Base-by-base conservation (phyloP, 2,329 filamentous ascomycete species). In the Ophiostoma angusticollis region DNA sequence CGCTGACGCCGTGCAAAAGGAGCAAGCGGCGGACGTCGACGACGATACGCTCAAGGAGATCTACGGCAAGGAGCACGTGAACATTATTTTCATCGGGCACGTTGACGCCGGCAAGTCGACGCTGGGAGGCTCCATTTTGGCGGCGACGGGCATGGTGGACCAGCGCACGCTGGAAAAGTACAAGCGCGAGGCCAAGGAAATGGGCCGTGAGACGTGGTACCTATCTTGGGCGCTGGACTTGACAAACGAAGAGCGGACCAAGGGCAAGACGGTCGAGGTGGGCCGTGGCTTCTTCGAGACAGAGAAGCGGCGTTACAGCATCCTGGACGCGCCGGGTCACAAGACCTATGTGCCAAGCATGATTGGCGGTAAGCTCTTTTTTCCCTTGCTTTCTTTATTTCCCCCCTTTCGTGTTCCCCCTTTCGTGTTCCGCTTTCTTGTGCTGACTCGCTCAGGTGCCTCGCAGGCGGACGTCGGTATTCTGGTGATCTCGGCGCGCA, bases 81-180 rank as follows among this genome's bases (percentile, higher is more conserved):
- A 98, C 63, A 81, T 98, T 51, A 94, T 96, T 49, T 95, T 96
- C 64, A 82, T 96, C 55, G 89, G 49, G 37, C 91, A 98, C 70
- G 93, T 98, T 52, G 91, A 98, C 66, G 91, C 91, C 37, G 91
- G 91, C 52, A 98, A 98, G 67, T 95, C 86, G 28, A 98, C 91
- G 3, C 71, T 98, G 6, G 91, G 91, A 56, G 91, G 91, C 36
- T 84, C 84, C 37, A 93, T 98, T 47, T 70, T 98, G 12, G 94
- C 91, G 59, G 78, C 77, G 37, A 95, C 89, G 5, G 91, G 91
- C 44, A 98, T 96, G 91, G 91, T 98, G n/a, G 93, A 98, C 55
- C 86, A 98, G 63, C 78, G 91, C 58, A 98, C 91, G 25, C 76
- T 98, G 70, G 91, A 98, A 39, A 98, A 98, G 64, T 94, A 94